Conservation (phyloP, 2,329 filamentous ascomycete species). For the Hymenoscyphus occultus region DNA sequence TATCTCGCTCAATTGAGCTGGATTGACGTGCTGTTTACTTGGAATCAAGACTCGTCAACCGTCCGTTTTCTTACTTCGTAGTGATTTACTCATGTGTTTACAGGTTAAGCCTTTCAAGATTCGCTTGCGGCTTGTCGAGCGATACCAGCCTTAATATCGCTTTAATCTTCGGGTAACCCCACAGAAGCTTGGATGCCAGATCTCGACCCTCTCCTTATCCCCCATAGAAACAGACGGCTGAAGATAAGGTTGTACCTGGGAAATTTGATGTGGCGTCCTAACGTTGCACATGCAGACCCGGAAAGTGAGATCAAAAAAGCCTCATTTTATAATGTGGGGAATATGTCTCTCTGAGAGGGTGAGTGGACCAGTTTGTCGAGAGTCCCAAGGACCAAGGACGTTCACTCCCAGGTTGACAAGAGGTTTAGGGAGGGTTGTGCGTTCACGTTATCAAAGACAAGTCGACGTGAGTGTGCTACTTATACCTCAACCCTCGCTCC, state of each 20-base stretch:
- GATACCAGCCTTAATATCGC: not conserved
- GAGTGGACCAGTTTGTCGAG: not conserved
- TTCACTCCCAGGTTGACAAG: not conserved
- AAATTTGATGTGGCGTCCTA: constrained; percentile 7
- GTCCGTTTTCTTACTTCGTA: not conserved
- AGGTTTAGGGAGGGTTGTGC: constrained; percentile 11
- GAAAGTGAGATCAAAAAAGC: not conserved
- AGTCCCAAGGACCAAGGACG: constrained; percentile 7
- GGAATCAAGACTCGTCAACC: not conserved
- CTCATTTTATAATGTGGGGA: constrained; percentile 17
- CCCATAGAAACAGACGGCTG: not conserved
- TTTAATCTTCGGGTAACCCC: not conserved
- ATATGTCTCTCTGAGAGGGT: not conserved
- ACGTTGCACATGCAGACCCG: constrained; percentile 2
- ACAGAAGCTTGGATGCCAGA: not conserved
- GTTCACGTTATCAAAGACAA: constrained; percentile 15
- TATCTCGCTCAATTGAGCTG: not conserved
- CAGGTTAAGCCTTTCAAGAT: not conserved
- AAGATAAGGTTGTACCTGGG: constrained; percentile 1
- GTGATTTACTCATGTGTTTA: not conserved
- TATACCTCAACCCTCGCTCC: constrained; percentile 12
- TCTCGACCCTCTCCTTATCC: not conserved
- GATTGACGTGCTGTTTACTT: not conserved
- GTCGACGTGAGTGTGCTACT: constrained; percentile 21
- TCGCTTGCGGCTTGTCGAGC: not conserved